Evolutionary conservation across 2,329 filamentous ascomycete genomes (phyloP).

Genomic region (Sarocladium strictum): DNA sequence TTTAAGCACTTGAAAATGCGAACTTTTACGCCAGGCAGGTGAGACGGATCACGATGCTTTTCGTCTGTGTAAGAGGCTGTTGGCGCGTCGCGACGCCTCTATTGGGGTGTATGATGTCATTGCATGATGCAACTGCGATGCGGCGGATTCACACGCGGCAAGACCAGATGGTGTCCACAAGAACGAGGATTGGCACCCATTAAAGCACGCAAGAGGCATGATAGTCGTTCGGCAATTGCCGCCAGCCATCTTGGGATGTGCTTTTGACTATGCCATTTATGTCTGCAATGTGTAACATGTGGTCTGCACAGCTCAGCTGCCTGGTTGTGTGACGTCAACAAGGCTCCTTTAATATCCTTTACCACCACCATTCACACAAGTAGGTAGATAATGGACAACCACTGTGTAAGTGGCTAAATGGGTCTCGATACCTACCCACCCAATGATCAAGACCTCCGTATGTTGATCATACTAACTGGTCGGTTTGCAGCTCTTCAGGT

Average conservation of each 20-base stretch:
- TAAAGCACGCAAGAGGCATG: too few species aligned
- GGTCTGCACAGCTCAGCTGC: not conserved
- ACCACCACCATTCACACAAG: too few species aligned
- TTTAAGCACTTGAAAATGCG: not conserved
- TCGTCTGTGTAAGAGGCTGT: not conserved
- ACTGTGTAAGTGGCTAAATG: too few species aligned
- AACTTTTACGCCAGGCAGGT: too few species aligned
- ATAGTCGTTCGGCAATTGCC: not conserved
- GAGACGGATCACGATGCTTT: not conserved
- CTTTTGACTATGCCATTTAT: not conserved
- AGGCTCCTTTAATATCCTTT: not conserved
- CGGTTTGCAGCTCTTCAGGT: too few species aligned
- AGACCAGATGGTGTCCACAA: not conserved
- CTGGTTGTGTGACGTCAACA: not conserved
- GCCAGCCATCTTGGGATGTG: not conserved
- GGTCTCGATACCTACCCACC: too few species aligned
- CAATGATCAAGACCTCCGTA: too few species aligned
- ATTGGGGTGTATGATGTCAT: constrained; percentile 10
- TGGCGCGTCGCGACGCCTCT: not conserved
- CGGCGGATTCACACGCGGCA: not conserved
- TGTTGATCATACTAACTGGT: too few species aligned
- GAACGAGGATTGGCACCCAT: too few species aligned
- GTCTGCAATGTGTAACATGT: not conserved
- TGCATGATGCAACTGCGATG: not conserved
- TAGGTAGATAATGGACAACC: not conserved